Base-by-base conservation (phyloP, 441 rosid genomes). In the Geranium incanum region DNA sequence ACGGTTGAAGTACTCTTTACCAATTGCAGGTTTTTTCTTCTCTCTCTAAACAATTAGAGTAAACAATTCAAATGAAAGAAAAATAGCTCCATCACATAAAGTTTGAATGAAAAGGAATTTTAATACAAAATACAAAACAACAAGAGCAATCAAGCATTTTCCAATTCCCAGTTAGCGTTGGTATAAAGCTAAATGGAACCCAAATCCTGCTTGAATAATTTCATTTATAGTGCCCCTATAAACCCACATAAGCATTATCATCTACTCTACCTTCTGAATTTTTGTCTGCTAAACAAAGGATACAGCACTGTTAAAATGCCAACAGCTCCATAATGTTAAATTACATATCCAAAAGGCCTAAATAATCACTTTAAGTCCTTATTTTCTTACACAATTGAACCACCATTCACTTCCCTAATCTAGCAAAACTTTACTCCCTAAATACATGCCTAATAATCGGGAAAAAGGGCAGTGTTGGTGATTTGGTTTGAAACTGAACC, bases 1-100 rank as follows among this genome's bases (percentile, higher is more conserved):
- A 86, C 83, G 92, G 77, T 84, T 83, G 87, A 96, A 96, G 85
- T 96, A 96, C 80, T 96, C 95, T 85, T 96, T 96, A 41, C 98
- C 99, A 60, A 96, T 83, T 21, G 84, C 77, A 36, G 99, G 97
- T 74, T 84, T 91, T 78, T 90, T 93, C 87, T 81, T 75, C 82
- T 93, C 98, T 78, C 98, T 96, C 99, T 96, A 84, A 68, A 72
- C 70, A 82, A 68, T 77, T 68, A 63, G 23, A 71, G 74, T 38
- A 38, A 78, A 72, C 59, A 68, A 68, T 72, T 69, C 76, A 48
- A 70, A 66, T 67, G 28, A 69, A 65, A 70, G 33, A 78, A 41
- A 74, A n/a, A 76, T 65, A 75, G 70, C 66, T 70, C 2, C 50
- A 62, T 41, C 59, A 60, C 60, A 70, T 59, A 68, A 23, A 13